A percentile compares a stretch with the other conserved stretches of the same genome.
Evolutionary conservation across 495 filamentous ascomycete species (phyloP).

Genomic region (Talaromyces proteolyticus): DNA sequence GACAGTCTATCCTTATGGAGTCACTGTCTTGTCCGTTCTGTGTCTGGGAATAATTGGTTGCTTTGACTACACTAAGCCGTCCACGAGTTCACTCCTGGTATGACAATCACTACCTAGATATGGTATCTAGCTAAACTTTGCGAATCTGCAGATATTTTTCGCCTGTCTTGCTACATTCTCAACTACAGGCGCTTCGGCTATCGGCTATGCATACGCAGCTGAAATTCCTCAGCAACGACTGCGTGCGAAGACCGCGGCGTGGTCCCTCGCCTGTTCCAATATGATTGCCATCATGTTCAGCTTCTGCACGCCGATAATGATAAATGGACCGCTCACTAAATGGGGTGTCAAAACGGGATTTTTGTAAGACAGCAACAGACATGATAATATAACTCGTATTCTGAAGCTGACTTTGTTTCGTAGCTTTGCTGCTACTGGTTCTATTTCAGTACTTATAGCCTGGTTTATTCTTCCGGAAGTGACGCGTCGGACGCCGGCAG

Average conservation of each 20-base stretch:
- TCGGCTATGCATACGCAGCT: conserved; percentile 34
- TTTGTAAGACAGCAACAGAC: conserved; percentile 18
- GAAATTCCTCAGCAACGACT: conserved; percentile 33
- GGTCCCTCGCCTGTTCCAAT: conserved; percentile 30
- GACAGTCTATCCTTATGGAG: conserved; percentile 30
- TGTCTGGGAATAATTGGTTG: conserved; percentile 34
- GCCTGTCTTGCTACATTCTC: conserved; percentile 30
- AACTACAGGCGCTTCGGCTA: conserved; percentile 34
- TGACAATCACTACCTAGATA: not conserved
- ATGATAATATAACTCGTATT: not conserved
- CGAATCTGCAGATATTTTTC: conserved; percentile 21
- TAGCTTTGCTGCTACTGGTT: conserved; percentile 28
- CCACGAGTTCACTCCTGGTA: conserved; percentile 25
- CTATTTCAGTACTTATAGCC: conserved; percentile 22
- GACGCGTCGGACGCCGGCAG: conserved; percentile 26
- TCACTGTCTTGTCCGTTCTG: conserved; percentile 28
- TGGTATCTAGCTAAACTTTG: not conserved
- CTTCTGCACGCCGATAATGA: conserved; percentile 38
- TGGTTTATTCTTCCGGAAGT: conserved; percentile 34
- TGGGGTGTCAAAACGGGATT: conserved; percentile 40
- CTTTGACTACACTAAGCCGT: conserved; percentile 28
- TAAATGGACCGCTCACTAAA: conserved; percentile 19
- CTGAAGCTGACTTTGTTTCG: not conserved
- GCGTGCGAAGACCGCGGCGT: conserved; percentile 31
- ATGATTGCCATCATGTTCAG: conserved; percentile 34